These are phyloP conservation scores for Psophocarpus tetragonolobus DNA, from an alignment of 306 rosid genomes.

Conservation along the genomic window DNA sequence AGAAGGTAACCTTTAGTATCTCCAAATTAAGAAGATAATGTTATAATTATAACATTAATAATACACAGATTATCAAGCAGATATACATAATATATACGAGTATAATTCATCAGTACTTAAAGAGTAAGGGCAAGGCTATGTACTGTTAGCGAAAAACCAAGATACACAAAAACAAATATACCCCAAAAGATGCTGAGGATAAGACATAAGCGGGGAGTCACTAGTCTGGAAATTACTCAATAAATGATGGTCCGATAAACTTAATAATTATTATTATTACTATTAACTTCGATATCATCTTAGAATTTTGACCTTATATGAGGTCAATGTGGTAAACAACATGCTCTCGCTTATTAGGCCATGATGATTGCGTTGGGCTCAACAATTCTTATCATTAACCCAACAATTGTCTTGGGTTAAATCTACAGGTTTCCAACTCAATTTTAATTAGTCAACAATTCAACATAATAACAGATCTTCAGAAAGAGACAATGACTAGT, in stretches of 20 bases:
- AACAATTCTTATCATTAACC: background rate
- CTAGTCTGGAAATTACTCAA: no score
- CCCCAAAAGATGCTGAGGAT: no score
- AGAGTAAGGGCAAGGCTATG: background rate
- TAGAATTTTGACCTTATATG: background rate
- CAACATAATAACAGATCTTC: slow-evolving; percentile 8
- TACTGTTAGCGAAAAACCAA: background rate
- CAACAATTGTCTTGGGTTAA: background rate
- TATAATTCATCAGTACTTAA: background rate
- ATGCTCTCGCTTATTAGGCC: background rate
- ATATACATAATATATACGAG: background rate
- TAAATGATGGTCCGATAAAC: no score
- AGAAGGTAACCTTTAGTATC: background rate
- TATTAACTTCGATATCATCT: no score
- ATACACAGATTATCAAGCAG: background rate
- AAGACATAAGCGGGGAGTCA: no score
- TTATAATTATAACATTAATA: background rate
- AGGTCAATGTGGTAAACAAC: background rate
- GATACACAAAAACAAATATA: no score
- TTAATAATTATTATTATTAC: no score
- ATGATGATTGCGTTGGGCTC: background rate
- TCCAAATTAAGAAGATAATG: background rate
- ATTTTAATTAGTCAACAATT: background rate
- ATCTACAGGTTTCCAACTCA: background rate
- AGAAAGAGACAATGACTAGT: background rate